phyloP scores from a whole-genome alignment of 2,329 filamentous ascomycete genomes.

The Raffaelea ambrosiae region DNA sequence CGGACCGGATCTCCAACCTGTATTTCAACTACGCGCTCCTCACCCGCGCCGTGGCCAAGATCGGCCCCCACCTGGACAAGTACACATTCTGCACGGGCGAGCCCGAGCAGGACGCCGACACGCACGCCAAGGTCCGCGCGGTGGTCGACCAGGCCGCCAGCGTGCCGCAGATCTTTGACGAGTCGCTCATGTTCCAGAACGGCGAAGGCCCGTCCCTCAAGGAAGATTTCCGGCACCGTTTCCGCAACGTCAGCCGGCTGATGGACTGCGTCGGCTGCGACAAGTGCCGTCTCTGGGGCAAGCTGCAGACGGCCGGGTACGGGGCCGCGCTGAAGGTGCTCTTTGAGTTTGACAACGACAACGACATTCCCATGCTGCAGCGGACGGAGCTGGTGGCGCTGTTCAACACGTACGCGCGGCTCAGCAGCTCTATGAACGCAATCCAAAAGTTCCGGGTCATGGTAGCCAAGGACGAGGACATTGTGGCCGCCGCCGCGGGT shows the following conservation, averaged over 20 bases:
- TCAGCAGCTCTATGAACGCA: conserved; percentile 71
- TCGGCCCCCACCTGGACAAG: conserved; percentile 65
- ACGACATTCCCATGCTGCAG: conserved; percentile 58
- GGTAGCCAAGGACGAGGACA: conserved; percentile 30
- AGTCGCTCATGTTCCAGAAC: conserved; percentile 88
- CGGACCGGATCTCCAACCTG: conserved; percentile 90
- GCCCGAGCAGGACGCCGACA: conserved; percentile 64
- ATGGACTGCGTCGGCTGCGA: conserved; percentile 99
- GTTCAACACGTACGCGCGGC: conserved; percentile 85
- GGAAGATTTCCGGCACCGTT: conserved; percentile 94
- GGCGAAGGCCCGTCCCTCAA: conserved; percentile 70
- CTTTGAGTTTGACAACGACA: conserved; percentile 74
- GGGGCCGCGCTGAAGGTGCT: conserved; percentile 91
- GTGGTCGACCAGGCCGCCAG: conserved; percentile 64
- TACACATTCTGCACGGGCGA: conserved; percentile 95
- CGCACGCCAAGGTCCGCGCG: conserved; percentile 71
- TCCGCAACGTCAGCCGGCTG: conserved; percentile 89
- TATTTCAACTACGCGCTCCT: conserved; percentile 99
- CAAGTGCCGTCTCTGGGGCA: conserved; percentile 97
- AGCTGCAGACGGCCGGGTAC: conserved; percentile 90
- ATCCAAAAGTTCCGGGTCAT: conserved; percentile 62
- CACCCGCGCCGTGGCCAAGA: conserved; percentile 81
- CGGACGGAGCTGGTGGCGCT: conserved; percentile 89
- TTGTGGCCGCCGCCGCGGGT: conserved; percentile 11
- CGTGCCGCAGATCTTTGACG: conserved; percentile 80